These are phyloP conservation scores for Fraxinus albicans DNA, from an alignment of 305 asterid species.

Conservation along the genomic window DNA sequence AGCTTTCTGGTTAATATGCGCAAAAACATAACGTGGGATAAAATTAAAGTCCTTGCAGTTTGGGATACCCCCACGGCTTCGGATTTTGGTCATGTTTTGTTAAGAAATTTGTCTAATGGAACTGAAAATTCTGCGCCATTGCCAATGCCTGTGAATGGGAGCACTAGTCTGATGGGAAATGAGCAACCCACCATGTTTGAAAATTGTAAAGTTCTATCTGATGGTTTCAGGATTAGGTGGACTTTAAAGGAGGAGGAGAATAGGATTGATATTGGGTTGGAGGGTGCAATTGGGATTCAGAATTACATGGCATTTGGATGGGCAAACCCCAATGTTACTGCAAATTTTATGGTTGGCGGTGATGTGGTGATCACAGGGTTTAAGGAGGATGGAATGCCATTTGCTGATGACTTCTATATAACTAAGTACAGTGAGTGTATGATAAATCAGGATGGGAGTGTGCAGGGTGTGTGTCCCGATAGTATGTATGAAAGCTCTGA, in stretches of 20 bases:
- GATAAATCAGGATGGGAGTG: constrained; percentile 54
- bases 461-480: constrained; percentile 91
- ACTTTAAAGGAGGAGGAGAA: constrained; percentile 41
- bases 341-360: constrained; percentile 77
- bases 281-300: constrained; percentile 67
- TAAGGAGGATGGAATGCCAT: constrained; percentile 70
- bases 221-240: constrained; percentile 84
- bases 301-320: constrained; percentile 95
- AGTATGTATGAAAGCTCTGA: constrained; percentile 44
- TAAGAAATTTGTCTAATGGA: constrained; percentile 35
- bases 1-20: constrained; percentile 60
- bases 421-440: constrained; percentile 79
- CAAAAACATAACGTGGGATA: constrained; percentile 79
- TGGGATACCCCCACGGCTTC: constrained; percentile 92
- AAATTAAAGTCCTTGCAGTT: constrained; percentile 59
- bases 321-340: constrained; percentile 70
- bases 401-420: constrained; percentile 81
- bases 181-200: constrained; percentile 61
- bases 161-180: not conserved
- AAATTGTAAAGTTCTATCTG: constrained; percentile 68
- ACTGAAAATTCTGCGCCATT: constrained; percentile 2
- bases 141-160: constrained; percentile 16
- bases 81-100: constrained; percentile 74
- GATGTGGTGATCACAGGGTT: constrained; percentile 85
- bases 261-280: constrained; percentile 75